Base-by-base conservation (phyloP, 2,329 filamentous ascomycete genomes). In the Diaporthe sp. region DNA sequence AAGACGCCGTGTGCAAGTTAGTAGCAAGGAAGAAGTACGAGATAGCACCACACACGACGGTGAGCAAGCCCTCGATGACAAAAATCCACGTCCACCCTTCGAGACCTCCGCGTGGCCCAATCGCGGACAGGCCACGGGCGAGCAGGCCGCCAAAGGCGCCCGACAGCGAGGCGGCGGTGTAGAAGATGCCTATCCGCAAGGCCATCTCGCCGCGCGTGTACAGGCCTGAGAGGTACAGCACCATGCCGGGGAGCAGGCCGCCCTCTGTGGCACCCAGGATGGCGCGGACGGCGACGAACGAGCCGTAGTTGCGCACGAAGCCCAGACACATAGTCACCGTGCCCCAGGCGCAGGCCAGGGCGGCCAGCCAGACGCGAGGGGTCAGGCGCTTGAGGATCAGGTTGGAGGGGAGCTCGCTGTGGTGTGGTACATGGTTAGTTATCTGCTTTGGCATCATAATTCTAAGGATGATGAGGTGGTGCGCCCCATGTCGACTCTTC, bases 241-340 rank as follows among this genome's bases (percentile, higher is more conserved):
- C 88, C 86, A 94, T 93, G 62, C 92, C 92, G 0, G 92, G 92
- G 3, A 94, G 82, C 49, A 94, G 82, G 0, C 92, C 92, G 53
- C 91, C 92, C 82, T 94, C 92, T 0, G 90, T 89, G 5, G 92
- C 78, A 12, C 92, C 92, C 7, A 94, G 84, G 44, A 94, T 80
- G 10, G 90, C 90, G 25, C 92, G 87, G 19, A 92, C 89, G 10
- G 87, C 89, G 3, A 91, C 86, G 73, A 94, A 93, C n/a, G 89
- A 87, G 10, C 86, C 86, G 77, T 87, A 90, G 78, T 82, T 86
- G 25, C 83, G 83, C 8, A 91, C 87, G 70, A 91, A 90, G 17
- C 89, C 89, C 13, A 90, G 84, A 72, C 87, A 89, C 86, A 90
- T 88, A 15, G 89, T 90, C 22, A 92, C 85, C 8, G 89, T 83